Evolutionary conservation across 73 alveolate genomes (phyloP), one percentile per base, ranked within the genome.

Genomic region (Tetrahymena malaccensis): DNA sequence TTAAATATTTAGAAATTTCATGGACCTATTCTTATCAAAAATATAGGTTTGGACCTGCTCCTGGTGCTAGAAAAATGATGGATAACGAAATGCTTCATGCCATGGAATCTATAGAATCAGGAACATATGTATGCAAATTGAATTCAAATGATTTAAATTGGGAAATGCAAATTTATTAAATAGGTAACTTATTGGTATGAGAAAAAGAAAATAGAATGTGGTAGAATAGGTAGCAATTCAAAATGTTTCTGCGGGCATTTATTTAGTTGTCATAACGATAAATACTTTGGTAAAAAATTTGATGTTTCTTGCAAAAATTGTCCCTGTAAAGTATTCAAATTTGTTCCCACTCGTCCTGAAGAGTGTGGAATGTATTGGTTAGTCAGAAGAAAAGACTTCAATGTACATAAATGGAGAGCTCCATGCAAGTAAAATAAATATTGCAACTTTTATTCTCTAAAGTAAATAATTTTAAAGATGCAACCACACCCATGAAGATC

Each of bases 291-390:
- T 43, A 98, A 98, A 94, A 97, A 94, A 16, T 70, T 85, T 38
- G 97, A 97, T 85, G 94, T 98, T 37, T 55, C 96, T 21, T 99
- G 99, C 95, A 96, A 97, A 35, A 97, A 97, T 37, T 99, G 99
- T 94, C 97, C 96, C 58, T 99, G 99, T 95, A 98, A 98, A 96
- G 98, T 96, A 27, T 98, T 97, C 95, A 94, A 96, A 93, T 99
- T 98, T 96, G 98, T 99, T 19, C 99, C 99, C 1, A 97, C 98
- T 57, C 97, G 99, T 93, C 99, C 99, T 43, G 99, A 99, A 96
- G 99, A 99, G 96, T 96, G 99, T 56, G 99, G 99, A 35, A 98
- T 97, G 97, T 98, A 98, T 97, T 98, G 99, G 98, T 96, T 99
- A 94, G 99, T 99, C 16, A 96, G 99, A 93, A 97, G 99, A 97